Evolutionary conservation across 129 eudicot species (phyloP).

Genomic region (Scalesia atractyloides): DNA sequence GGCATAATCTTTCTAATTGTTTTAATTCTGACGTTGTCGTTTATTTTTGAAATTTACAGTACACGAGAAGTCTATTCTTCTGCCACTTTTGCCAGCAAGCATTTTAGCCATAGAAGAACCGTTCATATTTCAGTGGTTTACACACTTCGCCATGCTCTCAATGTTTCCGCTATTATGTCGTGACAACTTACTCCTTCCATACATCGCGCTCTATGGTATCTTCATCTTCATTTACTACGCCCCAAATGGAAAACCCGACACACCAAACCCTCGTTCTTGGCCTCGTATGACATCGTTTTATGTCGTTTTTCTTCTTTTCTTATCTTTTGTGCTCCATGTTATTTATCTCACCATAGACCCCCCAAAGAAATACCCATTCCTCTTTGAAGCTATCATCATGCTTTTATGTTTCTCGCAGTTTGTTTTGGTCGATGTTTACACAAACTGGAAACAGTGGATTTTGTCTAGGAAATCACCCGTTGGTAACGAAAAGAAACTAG

Average conservation of each 20-base stretch:
- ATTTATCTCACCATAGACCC: conserved; percentile 63
- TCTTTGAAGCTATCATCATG: conserved; percentile 93
- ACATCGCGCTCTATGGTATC: conserved; percentile 63
- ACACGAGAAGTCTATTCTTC: conserved; percentile 90
- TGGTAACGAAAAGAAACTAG: conserved; percentile 50
- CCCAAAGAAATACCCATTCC: conserved; percentile 77
- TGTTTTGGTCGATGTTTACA: conserved; percentile 55
- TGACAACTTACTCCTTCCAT: conserved; percentile 70
- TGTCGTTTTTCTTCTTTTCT: conserved; percentile 29
- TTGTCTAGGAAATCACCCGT: conserved; percentile 25
- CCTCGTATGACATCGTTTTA: conserved; percentile 30
- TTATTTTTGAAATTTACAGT: conserved; percentile 49
- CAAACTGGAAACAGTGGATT: conserved; percentile 74
- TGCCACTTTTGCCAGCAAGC: conserved; percentile 91
- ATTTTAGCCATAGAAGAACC: conserved; percentile 89
- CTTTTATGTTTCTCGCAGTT: conserved; percentile 84
- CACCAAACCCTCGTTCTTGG: conserved; percentile 26
- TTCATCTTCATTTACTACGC: conserved; percentile 61
- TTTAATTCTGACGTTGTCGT: background rate
- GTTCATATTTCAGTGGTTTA: conserved; percentile 65
- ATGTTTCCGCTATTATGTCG: conserved; percentile 90
- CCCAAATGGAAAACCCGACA: conserved; percentile 51
- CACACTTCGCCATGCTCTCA: conserved; percentile 68
- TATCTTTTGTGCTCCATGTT: conserved; percentile 64
- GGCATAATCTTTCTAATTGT: conserved; percentile 3